phyloP scores from a whole-genome alignment of 148 eudicot species.

The Selenicereus undatus region DNA sequence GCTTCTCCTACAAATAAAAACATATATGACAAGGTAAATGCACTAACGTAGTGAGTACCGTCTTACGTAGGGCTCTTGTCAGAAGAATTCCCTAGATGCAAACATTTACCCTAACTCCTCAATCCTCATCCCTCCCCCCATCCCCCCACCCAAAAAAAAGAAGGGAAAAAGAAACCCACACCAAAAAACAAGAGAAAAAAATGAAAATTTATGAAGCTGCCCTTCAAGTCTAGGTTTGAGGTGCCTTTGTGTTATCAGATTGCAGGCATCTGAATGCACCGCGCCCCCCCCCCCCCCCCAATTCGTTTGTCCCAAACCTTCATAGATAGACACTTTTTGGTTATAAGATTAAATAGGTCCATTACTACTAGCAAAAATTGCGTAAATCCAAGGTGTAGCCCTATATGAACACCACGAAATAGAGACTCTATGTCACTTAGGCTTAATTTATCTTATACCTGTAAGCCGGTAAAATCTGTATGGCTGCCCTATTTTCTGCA shows the following conservation, averaged over 20 bases:
- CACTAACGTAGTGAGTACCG: background rate
- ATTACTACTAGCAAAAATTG: too few relatives aligned
- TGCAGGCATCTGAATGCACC: background rate
- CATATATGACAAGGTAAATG: slow-evolving; percentile 60
- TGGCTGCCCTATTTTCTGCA: too few relatives aligned
- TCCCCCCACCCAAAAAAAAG: background rate
- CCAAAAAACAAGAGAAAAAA: background rate
- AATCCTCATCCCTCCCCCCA: background rate
- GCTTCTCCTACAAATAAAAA: slow-evolving; percentile 64
- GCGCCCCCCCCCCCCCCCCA: background rate
- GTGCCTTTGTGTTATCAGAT: background rate
- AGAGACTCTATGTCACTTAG: too few relatives aligned
- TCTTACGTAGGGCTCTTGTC: background rate
- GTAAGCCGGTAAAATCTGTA: too few relatives aligned
- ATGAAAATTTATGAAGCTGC: background rate
- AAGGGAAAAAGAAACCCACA: background rate
- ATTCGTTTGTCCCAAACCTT: too few relatives aligned
- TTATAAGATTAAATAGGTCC: too few relatives aligned
- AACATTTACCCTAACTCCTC: background rate
- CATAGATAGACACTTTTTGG: too few relatives aligned
- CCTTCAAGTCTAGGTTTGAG: background rate
- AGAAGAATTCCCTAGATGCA: background rate
- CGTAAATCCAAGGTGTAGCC: too few relatives aligned
- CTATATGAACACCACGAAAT: too few relatives aligned
- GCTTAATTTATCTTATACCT: too few relatives aligned